Conservation (phyloP, 345 rosid species). For the thale cress (Arabidopsis thaliana) region TAIR10.1 NC_003074.8:10902501-10903000, state of each 20-base stretch:
- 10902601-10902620: no score
- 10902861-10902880: constrained; percentile 51
- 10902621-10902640: no score
- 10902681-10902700: background rate
- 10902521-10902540: no score
- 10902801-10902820: constrained; percentile 6
- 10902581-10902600: no score
- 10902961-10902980: background rate
- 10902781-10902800: constrained; percentile 19
- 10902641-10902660: no score
- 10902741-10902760: background rate
- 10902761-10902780: background rate
- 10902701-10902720: background rate
- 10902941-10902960: constrained; percentile 70
- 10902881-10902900: constrained; percentile 65
- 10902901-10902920: constrained; percentile 76
- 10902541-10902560: no score
- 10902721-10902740: background rate
- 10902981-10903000: background rate
- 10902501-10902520: no score
- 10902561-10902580: no score
- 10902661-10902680: no score
- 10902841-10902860: background rate
- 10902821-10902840: background rate
- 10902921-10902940: constrained; percentile 81